Percentiles rank a stretch among this genome's conserved stretches.
phyloP scores from a whole-genome alignment of 2,329 filamentous ascomycete genomes.

The Colletotrichum chlorophyti region DNA sequence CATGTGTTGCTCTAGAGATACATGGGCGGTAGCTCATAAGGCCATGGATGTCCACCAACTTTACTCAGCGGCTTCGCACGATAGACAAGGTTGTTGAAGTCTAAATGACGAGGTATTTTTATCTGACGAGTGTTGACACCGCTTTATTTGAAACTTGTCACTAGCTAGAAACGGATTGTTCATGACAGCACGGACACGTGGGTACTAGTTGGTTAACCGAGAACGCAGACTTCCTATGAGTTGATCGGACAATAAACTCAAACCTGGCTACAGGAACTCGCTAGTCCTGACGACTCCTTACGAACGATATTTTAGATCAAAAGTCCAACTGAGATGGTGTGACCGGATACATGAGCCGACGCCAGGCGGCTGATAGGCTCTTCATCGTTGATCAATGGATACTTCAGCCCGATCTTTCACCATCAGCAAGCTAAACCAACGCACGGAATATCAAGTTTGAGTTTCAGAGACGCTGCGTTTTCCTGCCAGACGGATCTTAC shows the following conservation, averaged over 20 bases:
- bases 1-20: background rate
- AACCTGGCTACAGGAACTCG: background rate
- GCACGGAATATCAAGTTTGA: no score
- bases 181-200: background rate
- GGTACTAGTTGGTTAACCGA: background rate
- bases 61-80: background rate
- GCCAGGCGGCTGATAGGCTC: background rate
- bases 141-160: background rate
- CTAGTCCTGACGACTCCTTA: background rate
- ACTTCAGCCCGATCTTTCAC: no score
- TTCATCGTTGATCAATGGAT: no score
- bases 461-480: constrained; percentile 1
- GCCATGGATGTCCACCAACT: no score
- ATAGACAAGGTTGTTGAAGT: background rate
- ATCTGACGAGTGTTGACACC: background rate
- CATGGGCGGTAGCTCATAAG: no score
- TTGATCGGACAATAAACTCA: background rate
- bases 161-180: no score
- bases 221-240: background rate
- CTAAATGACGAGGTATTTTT: background rate
- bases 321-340: constrained; percentile 2
- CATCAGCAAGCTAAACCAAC: no score
- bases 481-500: background rate
- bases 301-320: no score
- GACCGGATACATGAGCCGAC: constrained; percentile 11